Base-by-base conservation (phyloP, 2,329 filamentous ascomycete species). In the Ampelomyces quisqualis region DNA sequence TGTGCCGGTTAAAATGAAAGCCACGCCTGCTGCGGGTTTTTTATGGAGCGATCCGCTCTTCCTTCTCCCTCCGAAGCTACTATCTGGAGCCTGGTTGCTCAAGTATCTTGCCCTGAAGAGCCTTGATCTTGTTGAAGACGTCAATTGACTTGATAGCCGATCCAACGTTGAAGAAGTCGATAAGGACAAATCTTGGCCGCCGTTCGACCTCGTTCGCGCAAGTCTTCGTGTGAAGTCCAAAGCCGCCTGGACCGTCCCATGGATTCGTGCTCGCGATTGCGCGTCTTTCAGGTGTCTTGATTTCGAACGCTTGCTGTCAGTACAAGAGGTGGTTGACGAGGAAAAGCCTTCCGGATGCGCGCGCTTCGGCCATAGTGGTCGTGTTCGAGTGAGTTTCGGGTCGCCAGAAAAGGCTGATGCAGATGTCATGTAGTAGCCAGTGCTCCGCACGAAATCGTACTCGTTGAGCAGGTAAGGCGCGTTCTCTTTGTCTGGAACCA, bases 281-380 rank as follows among this genome's bases (percentile, higher is more conserved):
- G 48, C 72, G 72, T 3, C 76, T 64, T 11, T 71, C 58, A 3
- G 58, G 58, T 3, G 47, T 45, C 34, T 58, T 26, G 34, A 62
- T 60, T 7, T 48, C 50, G 40, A 64, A 58, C 3, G 71, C 67
- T 18, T 82, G 61, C 13, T 64, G 66, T 47, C 75, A 72, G 70
- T 89, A 82, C 32, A 85, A 77, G 71, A 90, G 89, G 70, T 90
- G 86, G 72, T 91, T 91, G 72, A 87, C 76, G 10, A 90, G 72
- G 13, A 85, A 79, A 57, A 91, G 74, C 49, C 80, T 76, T 49
- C 79, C 78, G 1, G 74, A 72, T 1, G 72, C 60, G 26, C 86
- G 60, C 1, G 73, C 60, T 11, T 64, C 49, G 1, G 71, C 58
- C 13, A 76, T 54, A 9, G 69, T 64, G 13, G 40, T 44, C 2